These are phyloP conservation scores for Cytospora piceae DNA, from an alignment of 2,329 filamentous ascomycete genomes.

Conservation along the genomic window DNA sequence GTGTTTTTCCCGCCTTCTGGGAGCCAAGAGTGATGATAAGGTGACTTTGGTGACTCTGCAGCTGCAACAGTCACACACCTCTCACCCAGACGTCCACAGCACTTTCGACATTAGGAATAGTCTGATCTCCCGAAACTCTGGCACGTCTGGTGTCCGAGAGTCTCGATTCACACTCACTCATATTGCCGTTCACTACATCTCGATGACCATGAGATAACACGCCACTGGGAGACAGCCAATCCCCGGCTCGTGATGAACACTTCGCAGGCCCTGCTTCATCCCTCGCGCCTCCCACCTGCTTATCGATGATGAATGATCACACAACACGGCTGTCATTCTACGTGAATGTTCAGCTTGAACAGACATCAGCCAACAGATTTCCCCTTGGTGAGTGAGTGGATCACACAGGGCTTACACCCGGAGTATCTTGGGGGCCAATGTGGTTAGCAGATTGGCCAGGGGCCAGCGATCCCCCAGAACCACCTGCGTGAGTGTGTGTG, in stretches of 20 bases:
- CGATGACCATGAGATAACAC: constrained; percentile 11
- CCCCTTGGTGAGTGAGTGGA: constrained; percentile 7
- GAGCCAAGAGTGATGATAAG: constrained; percentile 18
- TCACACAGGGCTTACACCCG: not conserved
- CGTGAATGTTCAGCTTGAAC: not conserved
- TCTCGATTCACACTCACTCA: constrained; percentile 11
- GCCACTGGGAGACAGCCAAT: constrained; percentile 17
- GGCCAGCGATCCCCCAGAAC: not conserved
- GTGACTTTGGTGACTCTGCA: constrained; percentile 24
- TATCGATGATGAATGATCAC: constrained; percentile 16
- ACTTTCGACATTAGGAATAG: constrained; percentile 24
- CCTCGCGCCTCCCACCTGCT: not conserved
- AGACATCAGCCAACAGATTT: constrained; percentile 8
- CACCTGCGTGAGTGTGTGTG: constrained; percentile 1
- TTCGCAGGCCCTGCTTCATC: not conserved
- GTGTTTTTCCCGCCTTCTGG: constrained; percentile 9
- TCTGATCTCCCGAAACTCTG: constrained; percentile 10
- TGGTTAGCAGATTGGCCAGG: constrained; percentile 6
- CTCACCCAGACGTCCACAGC: constrained; percentile 9
- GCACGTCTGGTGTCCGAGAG: constrained; percentile 6
- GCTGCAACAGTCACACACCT: constrained; percentile 15
- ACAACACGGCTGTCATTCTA: constrained; percentile 19
- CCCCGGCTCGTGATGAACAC: constrained; percentile 1
- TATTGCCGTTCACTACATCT: not conserved
- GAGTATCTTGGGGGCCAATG: not conserved